Evolutionary conservation across 306 rosid species (phyloP).

Genomic region (Cicer yamashitae): DNA sequence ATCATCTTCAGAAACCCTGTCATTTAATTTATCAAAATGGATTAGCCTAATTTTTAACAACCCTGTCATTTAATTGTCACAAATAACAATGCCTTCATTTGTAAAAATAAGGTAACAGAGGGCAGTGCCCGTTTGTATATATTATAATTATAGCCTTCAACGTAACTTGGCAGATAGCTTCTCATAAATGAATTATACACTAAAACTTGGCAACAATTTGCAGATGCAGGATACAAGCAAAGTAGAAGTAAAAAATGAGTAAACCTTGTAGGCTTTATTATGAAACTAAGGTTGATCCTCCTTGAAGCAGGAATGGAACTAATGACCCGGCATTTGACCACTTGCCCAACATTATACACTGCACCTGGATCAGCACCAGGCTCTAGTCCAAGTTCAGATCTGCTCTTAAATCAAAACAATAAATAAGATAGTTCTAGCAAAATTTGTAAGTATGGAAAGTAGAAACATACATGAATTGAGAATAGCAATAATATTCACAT

Average conservation of each 20-base stretch:
- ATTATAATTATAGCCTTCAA: slow-evolving; percentile 21
- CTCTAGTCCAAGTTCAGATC: slow-evolving; percentile 91
- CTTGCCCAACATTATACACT: slow-evolving; percentile 87
- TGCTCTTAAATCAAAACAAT: slow-evolving; percentile 52
- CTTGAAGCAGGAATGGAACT: slow-evolving; percentile 70
- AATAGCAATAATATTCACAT: slow-evolving; percentile 11
- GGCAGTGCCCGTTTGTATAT: slow-evolving; percentile 12
- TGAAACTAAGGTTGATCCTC: slow-evolving; percentile 90
- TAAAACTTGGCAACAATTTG: slow-evolving; percentile 8
- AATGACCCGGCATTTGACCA: slow-evolving; percentile 79
- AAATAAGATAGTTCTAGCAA: slow-evolving; percentile 31
- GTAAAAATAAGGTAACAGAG: neutral
- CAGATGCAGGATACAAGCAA: slow-evolving; percentile 14
- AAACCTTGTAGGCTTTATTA: slow-evolving; percentile 82
- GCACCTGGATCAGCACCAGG: slow-evolving; percentile 77
- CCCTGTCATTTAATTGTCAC: slow-evolving; percentile 54
- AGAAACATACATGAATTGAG: slow-evolving; percentile 5
- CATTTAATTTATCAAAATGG: slow-evolving; percentile 42
- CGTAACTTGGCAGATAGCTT: slow-evolving; percentile 27
- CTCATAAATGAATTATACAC: slow-evolving; percentile 17
- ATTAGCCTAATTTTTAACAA: slow-evolving; percentile 39
- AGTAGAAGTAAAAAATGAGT: slow-evolving; percentile 29
- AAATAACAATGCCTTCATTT: slow-evolving; percentile 8
- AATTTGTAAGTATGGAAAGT: neutral
- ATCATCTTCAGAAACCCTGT: slow-evolving; percentile 82